These are phyloP conservation scores for Sicyos baderoa DNA, from an alignment of 306 rosid species.

Conservation along the genomic window DNA sequence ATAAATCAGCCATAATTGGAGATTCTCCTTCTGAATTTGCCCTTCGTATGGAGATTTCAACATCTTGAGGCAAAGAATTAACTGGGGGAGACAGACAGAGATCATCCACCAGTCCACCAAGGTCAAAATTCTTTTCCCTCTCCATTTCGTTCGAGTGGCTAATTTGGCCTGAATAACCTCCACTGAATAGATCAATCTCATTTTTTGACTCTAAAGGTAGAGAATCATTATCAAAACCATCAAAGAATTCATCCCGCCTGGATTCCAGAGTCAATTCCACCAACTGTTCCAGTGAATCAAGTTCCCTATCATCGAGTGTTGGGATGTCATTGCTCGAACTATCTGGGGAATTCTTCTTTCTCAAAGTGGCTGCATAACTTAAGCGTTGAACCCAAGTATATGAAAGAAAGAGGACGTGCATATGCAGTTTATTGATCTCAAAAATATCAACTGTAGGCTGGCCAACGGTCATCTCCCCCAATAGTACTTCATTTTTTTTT, in stretches of 20 bases:
- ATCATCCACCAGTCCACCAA: conserved; percentile 8
- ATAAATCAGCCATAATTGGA: conserved; percentile 46
- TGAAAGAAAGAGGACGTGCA: conserved; percentile 77
- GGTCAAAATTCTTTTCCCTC: conserved; percentile 14
- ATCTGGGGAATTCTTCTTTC: conserved; percentile 27
- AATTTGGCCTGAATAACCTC: conserved; percentile 2
- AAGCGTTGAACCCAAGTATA: conserved; percentile 83
- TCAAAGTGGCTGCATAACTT: conserved; percentile 35
- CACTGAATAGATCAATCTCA: conserved; percentile 18
- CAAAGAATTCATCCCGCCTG: conserved; percentile 34
- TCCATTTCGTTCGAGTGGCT: conserved; percentile 21
- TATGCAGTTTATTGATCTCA: conserved; percentile 67
- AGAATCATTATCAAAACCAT: conserved; percentile 23
- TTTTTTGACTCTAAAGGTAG: conserved; percentile 3
- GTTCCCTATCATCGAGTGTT: conserved; percentile 35
- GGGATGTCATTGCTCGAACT: conserved; percentile 33
- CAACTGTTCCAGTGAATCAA: conserved; percentile 30
- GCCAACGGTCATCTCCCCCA: conserved; percentile 44
- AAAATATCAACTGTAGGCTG: conserved; percentile 67
- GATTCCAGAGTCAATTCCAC: conserved; percentile 27
- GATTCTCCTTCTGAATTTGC: conserved; percentile 65
- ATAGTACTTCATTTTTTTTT: conserved; percentile 33
- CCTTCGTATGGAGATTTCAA: conserved; percentile 36
- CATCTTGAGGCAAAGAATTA: conserved; percentile 31
- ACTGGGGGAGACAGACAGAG: conserved; percentile 17